A percentile compares a stretch with the other conserved stretches of the same genome.
Conservation (phyloP, 2,329 filamentous ascomycete genomes). For the Fusarium camptoceras region DNA sequence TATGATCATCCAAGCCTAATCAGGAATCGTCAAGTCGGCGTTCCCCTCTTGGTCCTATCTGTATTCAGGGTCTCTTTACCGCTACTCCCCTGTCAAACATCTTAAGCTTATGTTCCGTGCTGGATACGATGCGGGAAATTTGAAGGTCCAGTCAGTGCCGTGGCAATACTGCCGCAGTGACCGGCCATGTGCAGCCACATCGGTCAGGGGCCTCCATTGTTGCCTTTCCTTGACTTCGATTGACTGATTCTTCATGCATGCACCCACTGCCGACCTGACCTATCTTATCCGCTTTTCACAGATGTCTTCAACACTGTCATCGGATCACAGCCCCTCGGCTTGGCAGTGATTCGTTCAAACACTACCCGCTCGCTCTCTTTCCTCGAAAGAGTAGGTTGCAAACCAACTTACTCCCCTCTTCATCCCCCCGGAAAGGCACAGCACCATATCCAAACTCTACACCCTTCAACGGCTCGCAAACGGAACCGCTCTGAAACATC, state of each 20-base stretch:
- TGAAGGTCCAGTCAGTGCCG: not conserved
- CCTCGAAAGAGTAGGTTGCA: conserved; percentile 23
- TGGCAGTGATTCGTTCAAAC: conserved; percentile 40
- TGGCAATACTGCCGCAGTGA: conserved; percentile 13
- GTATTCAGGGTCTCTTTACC: conserved; percentile 36
- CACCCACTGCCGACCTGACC: conserved; percentile 8
- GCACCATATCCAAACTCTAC: not conserved
- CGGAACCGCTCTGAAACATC: not conserved
- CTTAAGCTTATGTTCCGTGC: conserved; percentile 25
- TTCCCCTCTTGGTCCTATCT: conserved; percentile 8
- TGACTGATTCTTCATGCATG: conserved; percentile 4
- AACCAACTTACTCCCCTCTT: conserved; percentile 6
- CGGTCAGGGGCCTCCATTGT: conserved; percentile 18
- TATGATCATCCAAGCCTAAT: conserved; percentile 16
- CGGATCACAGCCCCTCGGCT: conserved; percentile 6
- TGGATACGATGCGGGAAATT: not conserved
- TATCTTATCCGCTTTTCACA: conserved; percentile 18
- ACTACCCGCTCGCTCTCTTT: conserved; percentile 9
- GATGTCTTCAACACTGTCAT: conserved; percentile 25
- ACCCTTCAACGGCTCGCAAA: conserved; percentile 12
- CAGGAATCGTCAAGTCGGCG: conserved; percentile 24
- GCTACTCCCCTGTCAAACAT: conserved; percentile 26
- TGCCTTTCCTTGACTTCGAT: not conserved
- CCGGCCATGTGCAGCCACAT: conserved; percentile 13
- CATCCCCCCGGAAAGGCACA: conserved; percentile 29